Base-by-base conservation (phyloP, 371 early-diverging fungal species). In the Furculomyces boomerangus region DNA sequence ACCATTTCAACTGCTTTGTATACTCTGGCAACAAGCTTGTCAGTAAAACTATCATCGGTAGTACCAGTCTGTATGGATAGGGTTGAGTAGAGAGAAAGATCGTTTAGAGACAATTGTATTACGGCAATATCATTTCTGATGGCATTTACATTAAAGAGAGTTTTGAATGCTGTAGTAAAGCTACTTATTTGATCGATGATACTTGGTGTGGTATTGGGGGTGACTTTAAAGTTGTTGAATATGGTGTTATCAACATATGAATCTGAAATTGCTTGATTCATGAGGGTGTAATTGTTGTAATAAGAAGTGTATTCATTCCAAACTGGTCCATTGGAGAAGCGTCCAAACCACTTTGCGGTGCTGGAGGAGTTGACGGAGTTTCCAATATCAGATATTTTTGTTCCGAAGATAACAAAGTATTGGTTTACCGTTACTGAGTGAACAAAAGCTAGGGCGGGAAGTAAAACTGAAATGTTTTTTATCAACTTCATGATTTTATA, bases 281-380 rank as follows among this genome's bases (percentile, higher is more conserved):
- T 51, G 32, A 60, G 49, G 0, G 60, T 60, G 31, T 52, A 50
- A 48, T 56, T 50, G 2, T 57, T 56, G 3, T 43, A 31, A 26
- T 51, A 41, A 28, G 40, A 37, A 2, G 57, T 46, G 50, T 54
- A 60, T 39, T 60, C 60, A 32, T 60, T 60, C 60, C 60, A 60
- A 45, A 60, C 30, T 22, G 56, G 56, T 1, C 60, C 60, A 41
- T 40, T 60, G 14, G 51, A 50, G 28, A 40, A 56, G 0, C 57
- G 35, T 40, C 60, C 59, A 28, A 45, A 50, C 50, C 50, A 50
- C 5, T 3, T 50, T 5, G n/a, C 50, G 3, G 10, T 22, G 5
- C 20, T 43, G 3, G 43, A n/a, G 3, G 7, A 5, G 43, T 20
- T 43, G 5, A 20, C 20, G 5, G 43, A n/a, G 27, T 56, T 56